Evolutionary conservation across 176 grass and related monocot species (phyloP), one percentile per base, ranked within the genome.

Genomic region (Tuctoria greenei): DNA sequence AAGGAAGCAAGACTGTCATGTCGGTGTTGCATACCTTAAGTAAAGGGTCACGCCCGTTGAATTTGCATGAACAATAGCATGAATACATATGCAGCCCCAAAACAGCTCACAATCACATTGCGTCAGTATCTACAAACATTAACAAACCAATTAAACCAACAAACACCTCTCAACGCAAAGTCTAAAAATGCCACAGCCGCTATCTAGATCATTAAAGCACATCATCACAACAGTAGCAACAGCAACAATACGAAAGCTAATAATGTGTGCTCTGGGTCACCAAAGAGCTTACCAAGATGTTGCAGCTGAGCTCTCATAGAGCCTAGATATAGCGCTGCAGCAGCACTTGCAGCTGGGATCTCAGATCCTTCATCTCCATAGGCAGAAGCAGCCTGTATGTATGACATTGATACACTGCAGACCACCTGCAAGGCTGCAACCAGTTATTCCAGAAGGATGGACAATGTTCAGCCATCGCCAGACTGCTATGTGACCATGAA

Each of bases 71-170:
- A 58, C 40, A 25, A 11, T 11, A 26, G 55, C 4, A 26, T 26
- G n/a, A 46, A 20, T 25, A 46, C n/a, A 46, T 20, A 64, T 43
- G 39, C 23, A 31, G 24, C 56, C 4, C 3, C 3, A 43, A 12
- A 64, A 13, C 72, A 76, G 18, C 27, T 76, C 40, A 63, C 41
- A 64, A 49, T 63, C 31, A 42, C 73, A 76, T 36, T 76, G 5
- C 57, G 17, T 46, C 12, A 16, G 17, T 36, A 34, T 13, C 59
- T 26, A 26, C 10, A 58, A 58, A 58, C 4, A 16, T 15, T 1
- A 61, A 7, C 34, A 15, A 8, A 13, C 4, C 13, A 55, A 55
- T 55, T 3, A 55, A 20, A 55, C 20, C 7, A 55, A 55, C 59
- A 61, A 34, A 2, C 11, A 28, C 13, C 24, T 11, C 13, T 25